Evolutionary conservation across 1,284 basidiomycete genomes (phyloP).

Genomic region (Microstroma glucosiphilum): DNA sequence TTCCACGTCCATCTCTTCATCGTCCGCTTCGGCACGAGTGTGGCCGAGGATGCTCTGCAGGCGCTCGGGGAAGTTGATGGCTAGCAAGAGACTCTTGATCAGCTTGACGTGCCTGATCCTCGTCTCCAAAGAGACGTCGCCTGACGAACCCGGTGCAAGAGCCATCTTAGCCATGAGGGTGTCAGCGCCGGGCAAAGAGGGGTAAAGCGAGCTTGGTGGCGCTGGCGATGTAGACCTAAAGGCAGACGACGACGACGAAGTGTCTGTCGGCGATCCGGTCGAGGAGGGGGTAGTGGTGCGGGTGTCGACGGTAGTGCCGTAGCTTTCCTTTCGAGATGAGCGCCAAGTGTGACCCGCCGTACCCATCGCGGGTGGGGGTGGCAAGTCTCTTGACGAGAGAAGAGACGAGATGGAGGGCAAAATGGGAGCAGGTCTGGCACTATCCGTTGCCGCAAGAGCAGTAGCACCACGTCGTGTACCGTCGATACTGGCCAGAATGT

Average conservation of each 20-base stretch:
- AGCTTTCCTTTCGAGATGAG: too few relatives aligned
- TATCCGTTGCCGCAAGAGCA: not conserved
- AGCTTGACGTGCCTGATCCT: constrained; percentile 27
- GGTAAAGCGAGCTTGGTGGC: not conserved
- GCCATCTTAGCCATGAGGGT: not conserved
- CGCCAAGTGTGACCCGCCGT: too few relatives aligned
- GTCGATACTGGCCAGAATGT: too few relatives aligned
- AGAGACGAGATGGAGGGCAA: constrained; percentile 10
- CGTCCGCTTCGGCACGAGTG: not conserved
- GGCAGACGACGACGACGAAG: not conserved
- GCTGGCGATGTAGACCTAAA: not conserved
- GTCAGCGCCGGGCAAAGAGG: not conserved
- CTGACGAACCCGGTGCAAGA: not conserved
- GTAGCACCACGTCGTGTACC: too few relatives aligned
- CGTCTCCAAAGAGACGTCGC: not conserved
- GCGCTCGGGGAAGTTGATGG: constrained; percentile 34
- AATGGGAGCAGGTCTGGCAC: not conserved
- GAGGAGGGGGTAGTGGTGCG: too few relatives aligned
- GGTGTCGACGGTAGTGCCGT: too few relatives aligned
- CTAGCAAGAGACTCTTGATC: constrained; percentile 31
- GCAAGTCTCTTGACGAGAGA: constrained; percentile 9
- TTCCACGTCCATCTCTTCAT: not conserved
- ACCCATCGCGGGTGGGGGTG: not conserved
- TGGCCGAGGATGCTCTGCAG: constrained; percentile 12
- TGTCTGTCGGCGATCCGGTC: too few relatives aligned